Evolutionary conservation across 805 yeast species (phyloP), one percentile per base, ranked within the genome.

Genomic region (Myxozyma udenii): DNA sequence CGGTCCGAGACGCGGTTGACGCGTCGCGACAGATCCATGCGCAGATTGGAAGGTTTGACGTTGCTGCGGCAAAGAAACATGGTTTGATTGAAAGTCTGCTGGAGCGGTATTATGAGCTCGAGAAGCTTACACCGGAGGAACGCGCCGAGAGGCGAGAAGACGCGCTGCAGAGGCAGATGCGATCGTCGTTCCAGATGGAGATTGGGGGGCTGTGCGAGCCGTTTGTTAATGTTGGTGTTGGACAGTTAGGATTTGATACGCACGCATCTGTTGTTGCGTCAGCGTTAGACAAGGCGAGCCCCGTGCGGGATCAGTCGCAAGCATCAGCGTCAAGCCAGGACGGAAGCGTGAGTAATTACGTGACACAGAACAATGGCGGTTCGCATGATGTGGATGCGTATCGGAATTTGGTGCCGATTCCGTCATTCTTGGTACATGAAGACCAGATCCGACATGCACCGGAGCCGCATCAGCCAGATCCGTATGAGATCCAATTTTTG

Each of bases 101-200:
- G 19, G 53, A 51, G 28, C 50, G 57, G 16, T 44, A 35, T 19
- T 30, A 41, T 25, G 51, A 55, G 35, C 23, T 49, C 21, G 53
- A 52, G 42, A 53, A 41, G 32, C 38, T 55, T 41, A 30, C 55
- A 12, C 60, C 54, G 16, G 60, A 53, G 18, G 55, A 40, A 19
- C 51, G 60, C 11, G 50, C 41, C 32, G 44, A 42, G 33, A n/a
- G 47, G 4, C 41, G 40, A 24, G 22, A 28, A 5, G 44, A 51
- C 7, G 21, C 44, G 19, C 5, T 49, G 19, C 16, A 25, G 11
- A 40, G 49, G 26, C 46, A 47, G 23, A 37, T 38, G 2, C 38
- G 25, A 32, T 28, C 14, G 23, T 16, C 30, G 19, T 33, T 37
- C 40, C 42, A 44, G 11, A 16, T 46, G 30, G 56, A 44, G 46